phyloP scores from a whole-genome alignment of 352 stramenopile species.

The Phytophthora niederhauseri region DNA sequence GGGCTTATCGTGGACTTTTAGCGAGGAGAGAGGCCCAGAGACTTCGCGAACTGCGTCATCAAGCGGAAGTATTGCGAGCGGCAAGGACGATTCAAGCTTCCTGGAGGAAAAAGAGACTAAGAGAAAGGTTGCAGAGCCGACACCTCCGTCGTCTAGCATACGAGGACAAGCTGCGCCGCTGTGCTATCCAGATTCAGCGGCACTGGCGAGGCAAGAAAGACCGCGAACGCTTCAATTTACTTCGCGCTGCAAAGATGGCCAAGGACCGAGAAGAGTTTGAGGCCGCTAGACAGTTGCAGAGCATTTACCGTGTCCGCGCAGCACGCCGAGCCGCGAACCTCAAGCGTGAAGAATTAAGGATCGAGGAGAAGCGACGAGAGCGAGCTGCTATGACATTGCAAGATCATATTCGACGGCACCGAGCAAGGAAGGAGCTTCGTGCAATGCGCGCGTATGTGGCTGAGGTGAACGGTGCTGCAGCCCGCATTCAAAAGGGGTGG shows the following conservation, averaged over 20 bases:
- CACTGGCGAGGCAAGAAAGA: conserved; percentile 66
- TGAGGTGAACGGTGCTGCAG: conserved; percentile 41
- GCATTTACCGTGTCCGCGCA: conserved; percentile 50
- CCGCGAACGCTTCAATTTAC: conserved; percentile 32
- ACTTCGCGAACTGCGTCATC: conserved; percentile 20
- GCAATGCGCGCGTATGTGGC: conserved; percentile 31
- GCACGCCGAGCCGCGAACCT: conserved; percentile 44
- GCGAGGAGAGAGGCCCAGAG: conserved; percentile 20
- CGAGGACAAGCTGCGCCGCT: conserved; percentile 34
- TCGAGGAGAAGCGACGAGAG: conserved; percentile 39
- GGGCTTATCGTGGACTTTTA: conserved; percentile 36
- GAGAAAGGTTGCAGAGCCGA: conserved; percentile 34
- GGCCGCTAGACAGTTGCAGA: conserved; percentile 70
- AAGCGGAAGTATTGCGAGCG: conserved; percentile 30
- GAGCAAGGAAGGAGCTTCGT: conserved; percentile 44
- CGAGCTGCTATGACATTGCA: conserved; percentile 55
- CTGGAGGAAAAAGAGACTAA: conserved; percentile 52
- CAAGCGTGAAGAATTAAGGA: conserved; percentile 44
- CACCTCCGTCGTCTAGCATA: conserved; percentile 23
- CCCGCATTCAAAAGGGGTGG: conserved; percentile 61
- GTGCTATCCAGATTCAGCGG: conserved; percentile 73
- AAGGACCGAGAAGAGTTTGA: conserved; percentile 46
- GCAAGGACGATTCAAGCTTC: conserved; percentile 48
- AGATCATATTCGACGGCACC: conserved; percentile 40
- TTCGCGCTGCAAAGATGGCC: conserved; percentile 36